Conservation (phyloP, 306 rosid genomes). For the Cicer arietinum region DNA sequence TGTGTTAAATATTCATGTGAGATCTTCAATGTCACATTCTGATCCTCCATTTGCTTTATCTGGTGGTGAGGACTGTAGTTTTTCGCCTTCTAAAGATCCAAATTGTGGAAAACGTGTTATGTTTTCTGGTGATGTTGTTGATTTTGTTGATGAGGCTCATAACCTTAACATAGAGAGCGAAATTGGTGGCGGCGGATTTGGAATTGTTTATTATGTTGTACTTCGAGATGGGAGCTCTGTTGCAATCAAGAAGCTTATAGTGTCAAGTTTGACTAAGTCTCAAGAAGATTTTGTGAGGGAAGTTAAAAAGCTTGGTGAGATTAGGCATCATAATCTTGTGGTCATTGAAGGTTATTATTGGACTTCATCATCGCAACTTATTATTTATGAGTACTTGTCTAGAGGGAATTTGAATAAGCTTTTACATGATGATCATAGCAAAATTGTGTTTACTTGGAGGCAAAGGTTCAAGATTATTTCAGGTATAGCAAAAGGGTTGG, state of each 20-base stretch:
- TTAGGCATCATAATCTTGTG: slow-evolving; percentile 84
- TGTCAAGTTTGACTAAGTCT: slow-evolving; percentile 73
- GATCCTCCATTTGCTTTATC: slow-evolving; percentile 63
- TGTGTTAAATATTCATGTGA: slow-evolving; percentile 70
- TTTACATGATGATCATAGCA: slow-evolving; percentile 63
- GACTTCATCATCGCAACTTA: slow-evolving; percentile 86
- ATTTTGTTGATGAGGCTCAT: slow-evolving; percentile 68
- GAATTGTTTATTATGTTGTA: slow-evolving; percentile 72
- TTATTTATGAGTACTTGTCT: slow-evolving; percentile 72
- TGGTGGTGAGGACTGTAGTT: slow-evolving; percentile 71
- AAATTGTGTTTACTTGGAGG: slow-evolving; percentile 68
- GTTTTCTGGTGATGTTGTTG: slow-evolving; percentile 87
- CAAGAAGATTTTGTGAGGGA: slow-evolving; percentile 80
- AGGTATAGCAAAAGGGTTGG: slow-evolving; percentile 93
- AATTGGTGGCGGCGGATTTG: slow-evolving; percentile 96
- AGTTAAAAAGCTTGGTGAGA: slow-evolving; percentile 69
- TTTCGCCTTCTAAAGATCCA: slow-evolving; percentile 66
- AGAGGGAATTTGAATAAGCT: slow-evolving; percentile 80
- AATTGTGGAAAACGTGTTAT: slow-evolving; percentile 83
- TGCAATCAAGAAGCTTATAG: slow-evolving; percentile 86
- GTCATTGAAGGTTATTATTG: slow-evolving; percentile 84
- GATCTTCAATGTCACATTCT: slow-evolving; percentile 62
- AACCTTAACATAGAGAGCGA: slow-evolving; percentile 80
- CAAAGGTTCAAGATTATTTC: slow-evolving; percentile 82
- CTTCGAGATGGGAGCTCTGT: slow-evolving; percentile 75